phyloP scores from a whole-genome alignment of 192 early-diverging fungal species.

The Gigaspora rosea region DNA sequence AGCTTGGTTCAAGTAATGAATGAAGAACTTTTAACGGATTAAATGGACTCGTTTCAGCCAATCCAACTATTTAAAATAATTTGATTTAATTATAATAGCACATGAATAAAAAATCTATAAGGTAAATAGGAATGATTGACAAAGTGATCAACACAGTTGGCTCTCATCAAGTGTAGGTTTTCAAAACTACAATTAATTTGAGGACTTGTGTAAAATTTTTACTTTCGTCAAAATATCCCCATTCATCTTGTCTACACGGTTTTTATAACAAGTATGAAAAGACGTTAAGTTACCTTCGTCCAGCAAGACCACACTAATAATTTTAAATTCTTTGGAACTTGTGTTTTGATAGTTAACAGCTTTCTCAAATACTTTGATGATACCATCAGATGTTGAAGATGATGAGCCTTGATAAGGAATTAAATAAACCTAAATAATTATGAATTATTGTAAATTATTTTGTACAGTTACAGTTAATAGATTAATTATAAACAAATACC shows the following conservation, averaged over 20 bases:
- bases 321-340: constrained; percentile 18
- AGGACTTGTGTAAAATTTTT: too few relatives aligned
- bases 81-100: background rate
- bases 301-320: constrained; percentile 30
- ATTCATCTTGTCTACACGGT: too few relatives aligned
- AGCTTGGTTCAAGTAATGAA: constrained; percentile 31
- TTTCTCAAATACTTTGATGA: constrained; percentile 32
- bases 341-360: constrained; percentile 22
- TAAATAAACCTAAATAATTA: constrained; percentile 21
- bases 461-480: background rate
- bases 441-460: background rate
- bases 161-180: too few relatives aligned
- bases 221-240: too few relatives aligned
- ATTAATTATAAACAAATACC: constrained; percentile 9
- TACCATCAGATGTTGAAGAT: constrained; percentile 35
- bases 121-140: too few relatives aligned
- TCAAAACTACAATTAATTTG: too few relatives aligned
- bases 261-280: too few relatives aligned
- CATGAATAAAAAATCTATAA: too few relatives aligned
- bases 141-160: too few relatives aligned
- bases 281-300: constrained; percentile 27
- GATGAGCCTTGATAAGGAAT: constrained; percentile 34
- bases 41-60: constrained; percentile 23
- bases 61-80: constrained; percentile 21
- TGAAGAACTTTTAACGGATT: constrained; percentile 34